Percentiles rank a stretch among this genome's conserved stretches.
These are phyloP conservation scores for Kurtzmaniella fragi DNA, from an alignment of 805 yeast genomes.

Conservation along the genomic window DNA sequence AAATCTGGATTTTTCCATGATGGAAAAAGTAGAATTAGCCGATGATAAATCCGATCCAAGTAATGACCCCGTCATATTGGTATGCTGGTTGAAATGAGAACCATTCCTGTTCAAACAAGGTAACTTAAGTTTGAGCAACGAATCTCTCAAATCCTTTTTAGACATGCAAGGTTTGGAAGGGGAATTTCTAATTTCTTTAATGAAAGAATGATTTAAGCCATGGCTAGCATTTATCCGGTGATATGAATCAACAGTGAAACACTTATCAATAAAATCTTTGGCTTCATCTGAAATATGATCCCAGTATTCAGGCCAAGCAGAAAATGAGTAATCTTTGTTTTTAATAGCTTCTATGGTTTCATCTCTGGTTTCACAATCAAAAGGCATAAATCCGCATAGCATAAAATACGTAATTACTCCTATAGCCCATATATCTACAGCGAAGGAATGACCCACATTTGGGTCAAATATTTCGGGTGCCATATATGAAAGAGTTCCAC, in stretches of 20 bases:
- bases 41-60: conserved; percentile 2
- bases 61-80: no score
- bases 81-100: no score
- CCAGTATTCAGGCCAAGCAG: conserved; percentile 55
- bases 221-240: conserved; percentile 44
- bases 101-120: neutral
- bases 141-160: neutral
- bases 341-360: conserved; percentile 65
- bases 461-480: conserved; percentile 62
- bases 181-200: no score
- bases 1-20: conserved; percentile 10
- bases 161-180: no score
- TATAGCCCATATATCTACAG: conserved; percentile 72
- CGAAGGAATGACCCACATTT: conserved; percentile 49
- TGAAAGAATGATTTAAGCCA: conserved; percentile 42
- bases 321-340: conserved; percentile 53
- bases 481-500: conserved; percentile 73
- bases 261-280: conserved; percentile 50
- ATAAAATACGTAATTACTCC: conserved; percentile 70
- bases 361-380: conserved; percentile 65
- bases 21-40: conserved; percentile 8
- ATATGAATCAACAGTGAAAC: conserved; percentile 44
- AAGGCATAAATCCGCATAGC: conserved; percentile 72
- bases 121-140: neutral
- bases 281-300: conserved; percentile 46